Percentiles rank a stretch among this genome's conserved stretches.
These are phyloP conservation scores for Wickerhamiella musiphila DNA, from an alignment of 805 yeast genomes.

Conservation along the genomic window DNA sequence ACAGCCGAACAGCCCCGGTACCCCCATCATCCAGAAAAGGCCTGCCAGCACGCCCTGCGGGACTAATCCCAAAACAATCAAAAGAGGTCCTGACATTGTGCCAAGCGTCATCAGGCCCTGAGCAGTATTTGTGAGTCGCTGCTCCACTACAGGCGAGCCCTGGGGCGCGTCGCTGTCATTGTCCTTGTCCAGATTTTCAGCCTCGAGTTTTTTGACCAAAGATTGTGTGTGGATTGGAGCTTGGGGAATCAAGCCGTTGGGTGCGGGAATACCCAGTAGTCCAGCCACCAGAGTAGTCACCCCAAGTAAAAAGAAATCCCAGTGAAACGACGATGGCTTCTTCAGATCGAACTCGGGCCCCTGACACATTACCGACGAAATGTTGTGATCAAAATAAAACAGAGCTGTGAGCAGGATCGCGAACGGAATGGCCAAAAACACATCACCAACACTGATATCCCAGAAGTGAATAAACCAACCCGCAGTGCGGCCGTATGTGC, in stretches of 20 bases:
- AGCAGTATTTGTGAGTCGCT: slow-evolving; percentile 62
- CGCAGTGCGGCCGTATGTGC: slow-evolving; percentile 21
- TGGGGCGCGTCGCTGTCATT: slow-evolving; percentile 12
- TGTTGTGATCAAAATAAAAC: slow-evolving; percentile 91
- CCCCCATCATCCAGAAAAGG: slow-evolving; percentile 82
- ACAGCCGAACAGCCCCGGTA: slow-evolving; percentile 55
- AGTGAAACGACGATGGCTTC: slow-evolving; percentile 84
- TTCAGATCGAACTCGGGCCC: slow-evolving; percentile 59
- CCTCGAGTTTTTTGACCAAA: slow-evolving; percentile 24
- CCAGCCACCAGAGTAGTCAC: slow-evolving; percentile 79
- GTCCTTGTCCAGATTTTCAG: slow-evolving; percentile 8
- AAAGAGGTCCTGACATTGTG: slow-evolving; percentile 77
- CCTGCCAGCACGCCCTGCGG: slow-evolving; percentile 94
- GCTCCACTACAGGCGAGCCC: slow-evolving; percentile 77
- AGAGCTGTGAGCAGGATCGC: slow-evolving; percentile 68
- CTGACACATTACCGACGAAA: slow-evolving; percentile 86
- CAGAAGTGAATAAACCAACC: slow-evolving; percentile 74
- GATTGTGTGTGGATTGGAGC: slow-evolving; percentile 87
- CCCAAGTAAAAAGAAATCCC: slow-evolving; percentile 76
- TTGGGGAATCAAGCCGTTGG: slow-evolving; percentile 92
- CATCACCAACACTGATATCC: slow-evolving; percentile 53
- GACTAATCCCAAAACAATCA: slow-evolving; percentile 60
- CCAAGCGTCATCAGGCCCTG: slow-evolving; percentile 77
- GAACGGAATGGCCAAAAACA: slow-evolving; percentile 84
- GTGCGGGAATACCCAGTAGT: slow-evolving; percentile 80